A percentile compares a stretch with the other conserved stretches of the same genome.
phyloP scores from a whole-genome alignment of 176 grass and related monocot species.

The Eleusine coracana region DNA sequence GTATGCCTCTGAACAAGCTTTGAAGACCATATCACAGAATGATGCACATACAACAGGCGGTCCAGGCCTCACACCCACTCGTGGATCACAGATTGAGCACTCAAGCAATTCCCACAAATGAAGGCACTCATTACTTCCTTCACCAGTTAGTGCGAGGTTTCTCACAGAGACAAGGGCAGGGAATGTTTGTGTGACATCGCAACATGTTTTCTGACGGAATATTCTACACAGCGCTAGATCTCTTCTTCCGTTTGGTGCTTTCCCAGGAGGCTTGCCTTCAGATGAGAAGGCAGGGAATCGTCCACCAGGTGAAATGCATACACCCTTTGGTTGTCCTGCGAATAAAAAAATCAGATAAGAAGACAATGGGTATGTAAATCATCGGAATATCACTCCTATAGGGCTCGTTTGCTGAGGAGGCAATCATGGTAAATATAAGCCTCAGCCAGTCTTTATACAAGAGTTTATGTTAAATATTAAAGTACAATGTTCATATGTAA shows the following conservation, averaged over 20 bases:
- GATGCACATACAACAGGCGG: constrained; percentile 75
- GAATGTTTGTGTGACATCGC: constrained; percentile 79
- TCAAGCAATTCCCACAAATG: constrained; percentile 95
- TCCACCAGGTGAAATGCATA: constrained; percentile 83
- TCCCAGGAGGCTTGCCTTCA: constrained; percentile 78
- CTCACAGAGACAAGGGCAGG: constrained; percentile 71
- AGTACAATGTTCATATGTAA: background rate
- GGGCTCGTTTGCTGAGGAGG: background rate
- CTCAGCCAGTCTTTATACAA: background rate
- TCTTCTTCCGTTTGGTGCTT: constrained; percentile 62
- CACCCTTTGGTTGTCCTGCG: constrained; percentile 58
- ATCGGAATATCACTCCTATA: background rate
- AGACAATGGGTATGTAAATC: background rate
- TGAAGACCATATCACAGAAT: constrained; percentile 86
- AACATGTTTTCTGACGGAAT: constrained; percentile 87
- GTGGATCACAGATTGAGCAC: constrained; percentile 93
- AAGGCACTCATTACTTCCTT: constrained; percentile 83
- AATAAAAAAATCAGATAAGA: constrained; percentile 5
- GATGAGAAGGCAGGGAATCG: constrained; percentile 71
- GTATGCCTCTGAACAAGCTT: constrained; percentile 84
- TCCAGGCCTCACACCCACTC: constrained; percentile 64
- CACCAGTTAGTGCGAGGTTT: constrained; percentile 84
- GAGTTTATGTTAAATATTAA: background rate
- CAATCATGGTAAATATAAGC: background rate
- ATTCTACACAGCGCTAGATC: constrained; percentile 86